Evolutionary conservation across 2,329 filamentous ascomycete species (phyloP).

Genomic region (Cercospora sp.): DNA sequence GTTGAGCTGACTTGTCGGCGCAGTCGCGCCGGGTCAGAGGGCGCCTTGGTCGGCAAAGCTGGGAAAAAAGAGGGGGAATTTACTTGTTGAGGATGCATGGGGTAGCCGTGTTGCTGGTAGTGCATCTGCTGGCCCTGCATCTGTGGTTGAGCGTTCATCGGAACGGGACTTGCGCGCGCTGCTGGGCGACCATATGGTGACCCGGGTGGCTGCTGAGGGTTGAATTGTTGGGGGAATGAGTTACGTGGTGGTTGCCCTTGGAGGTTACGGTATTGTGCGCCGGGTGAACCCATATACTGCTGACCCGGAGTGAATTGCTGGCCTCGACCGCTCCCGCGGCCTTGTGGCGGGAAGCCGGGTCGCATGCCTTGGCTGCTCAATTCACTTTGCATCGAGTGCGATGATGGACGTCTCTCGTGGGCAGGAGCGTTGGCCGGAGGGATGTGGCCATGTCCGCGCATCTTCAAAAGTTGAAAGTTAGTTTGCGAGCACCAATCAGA

Average conservation of each 20-base stretch:
- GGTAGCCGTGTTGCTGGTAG: constrained; percentile 59
- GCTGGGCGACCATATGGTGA: constrained; percentile 42
- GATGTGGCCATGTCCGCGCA: constrained; percentile 28
- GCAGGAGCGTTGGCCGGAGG: constrained; percentile 54
- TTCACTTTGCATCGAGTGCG: constrained; percentile 77
- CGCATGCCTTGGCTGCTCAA: constrained; percentile 60
- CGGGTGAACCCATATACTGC: constrained; percentile 57
- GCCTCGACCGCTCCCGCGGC: constrained; percentile 55
- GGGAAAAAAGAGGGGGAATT: constrained; percentile 49
- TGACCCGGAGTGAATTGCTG: constrained; percentile 45
- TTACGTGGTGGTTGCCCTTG: constrained; percentile 52
- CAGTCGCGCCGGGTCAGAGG: constrained; percentile 23
- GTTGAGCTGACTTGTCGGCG: constrained; percentile 21
- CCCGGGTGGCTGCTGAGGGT: constrained; percentile 31
- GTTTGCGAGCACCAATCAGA: constrained; percentile 16
- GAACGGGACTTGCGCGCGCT: constrained; percentile 62
- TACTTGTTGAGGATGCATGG: constrained; percentile 60
- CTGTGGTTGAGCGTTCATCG: constrained; percentile 63
- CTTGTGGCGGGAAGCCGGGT: constrained; percentile 44
- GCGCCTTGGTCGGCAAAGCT: constrained; percentile 16
- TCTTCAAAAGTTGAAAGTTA: constrained; percentile 24
- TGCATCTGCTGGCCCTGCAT: constrained; percentile 66
- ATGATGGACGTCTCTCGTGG: constrained; percentile 83
- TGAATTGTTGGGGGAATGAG: constrained; percentile 39
- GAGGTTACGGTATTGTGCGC: constrained; percentile 53